Percentiles rank a stretch among this genome's conserved stretches.
phyloP scores from a whole-genome alignment of 257 asterid species.

The Vinca minor region DNA sequence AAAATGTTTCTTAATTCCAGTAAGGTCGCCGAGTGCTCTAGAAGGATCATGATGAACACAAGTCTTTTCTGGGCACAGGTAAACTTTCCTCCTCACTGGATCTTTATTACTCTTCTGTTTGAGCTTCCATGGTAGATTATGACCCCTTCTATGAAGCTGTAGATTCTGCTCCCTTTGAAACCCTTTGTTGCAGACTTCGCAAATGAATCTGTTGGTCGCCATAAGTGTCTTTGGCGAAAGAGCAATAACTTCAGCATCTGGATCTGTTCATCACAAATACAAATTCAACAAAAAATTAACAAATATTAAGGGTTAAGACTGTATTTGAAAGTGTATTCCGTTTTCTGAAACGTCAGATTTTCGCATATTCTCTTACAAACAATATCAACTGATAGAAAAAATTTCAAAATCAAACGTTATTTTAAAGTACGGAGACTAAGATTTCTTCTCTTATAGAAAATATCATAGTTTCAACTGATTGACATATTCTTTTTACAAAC shows the following conservation, averaged over 20 bases:
- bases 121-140: constrained; percentile 91
- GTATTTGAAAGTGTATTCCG: too few species aligned
- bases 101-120: constrained; percentile 61
- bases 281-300: not conserved
- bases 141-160: constrained; percentile 90
- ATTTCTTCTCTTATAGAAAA: too few species aligned
- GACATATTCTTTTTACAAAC: too few species aligned
- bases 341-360: too few species aligned
- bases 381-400: too few species aligned
- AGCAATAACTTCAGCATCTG: constrained; percentile 89
- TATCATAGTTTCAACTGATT: too few species aligned
- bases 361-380: too few species aligned
- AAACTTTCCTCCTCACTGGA: constrained; percentile 58
- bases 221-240: constrained; percentile 77
- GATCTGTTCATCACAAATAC: constrained; percentile 43
- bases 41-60: constrained; percentile 84
- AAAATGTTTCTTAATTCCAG: constrained; percentile 88
- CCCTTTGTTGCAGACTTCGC: constrained; percentile 94
- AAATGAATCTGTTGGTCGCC: constrained; percentile 84
- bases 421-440: too few species aligned
- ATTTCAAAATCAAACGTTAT: too few species aligned
- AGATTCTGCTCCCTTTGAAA: constrained; percentile 86
- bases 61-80: constrained; percentile 75
- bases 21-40: constrained; percentile 81
- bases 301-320: too few species aligned